Base-by-base conservation (phyloP, 2,329 filamentous ascomycete species). In the Paraphoma chrysanthemicola region DNA sequence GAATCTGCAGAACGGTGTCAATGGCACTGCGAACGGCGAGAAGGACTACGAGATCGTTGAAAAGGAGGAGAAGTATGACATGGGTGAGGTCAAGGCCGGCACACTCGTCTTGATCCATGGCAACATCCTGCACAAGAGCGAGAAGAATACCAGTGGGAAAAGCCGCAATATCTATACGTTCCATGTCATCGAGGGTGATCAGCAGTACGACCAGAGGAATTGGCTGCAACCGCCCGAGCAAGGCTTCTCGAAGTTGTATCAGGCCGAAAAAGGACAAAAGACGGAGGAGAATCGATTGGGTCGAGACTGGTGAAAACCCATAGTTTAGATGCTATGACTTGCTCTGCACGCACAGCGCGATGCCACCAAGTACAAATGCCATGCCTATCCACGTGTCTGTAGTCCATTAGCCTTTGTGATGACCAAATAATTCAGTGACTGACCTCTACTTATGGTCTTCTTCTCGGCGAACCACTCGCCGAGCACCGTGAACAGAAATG, bases 141-240 rank as follows among this genome's bases (percentile, higher is more conserved):
- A 97, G 85, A 91, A 86, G 83, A 99, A 99, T 75, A 84, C 86
- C 53, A 96, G 93, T 74, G 79, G 84, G 62, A 94, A 92, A 82
- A 93, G 93, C 18, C 84, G 94, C 64, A 96, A 95, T 73, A 97
- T 97, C 51, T 99, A 98, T 78, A 98, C 95, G 0, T 99, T 98
- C 76, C 95, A 99, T 80, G 86, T 96, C 55, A 98, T 98, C 70
- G 95, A 98, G 79, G 91, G 90, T 0, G 85, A 90, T 17, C 81
- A 88, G 43, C 81, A 80, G 52, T 99, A 98, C 76, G 95, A 98
- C 77, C 85, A 85, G 78, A 84, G 84, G 78, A 99, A 99, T 78
- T 98, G 95, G 95, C 78, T 99, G 75, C 94, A 97, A 80, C 92
- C 93, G 55, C 90, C 92, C 0, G 81, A 83, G 41, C 85, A 86